phyloP scores from a whole-genome alignment of 805 yeast genomes.

The Lachancea fermentati region DNA sequence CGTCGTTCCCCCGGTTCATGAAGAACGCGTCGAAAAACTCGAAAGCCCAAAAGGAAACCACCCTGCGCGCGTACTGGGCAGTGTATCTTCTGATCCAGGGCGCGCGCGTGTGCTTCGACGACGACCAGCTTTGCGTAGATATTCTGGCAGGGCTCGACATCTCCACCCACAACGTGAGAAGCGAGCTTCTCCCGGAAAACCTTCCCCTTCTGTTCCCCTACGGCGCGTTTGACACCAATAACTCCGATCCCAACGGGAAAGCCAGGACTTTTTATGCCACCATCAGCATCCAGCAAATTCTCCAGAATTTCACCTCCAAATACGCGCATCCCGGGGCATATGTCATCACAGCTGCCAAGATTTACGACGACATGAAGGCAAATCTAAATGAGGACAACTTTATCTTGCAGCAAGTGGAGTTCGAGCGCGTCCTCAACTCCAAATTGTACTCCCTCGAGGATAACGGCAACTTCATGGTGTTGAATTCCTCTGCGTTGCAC shows the following conservation, averaged over 20 bases:
- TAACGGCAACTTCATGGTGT: background rate
- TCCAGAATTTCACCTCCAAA: background rate
- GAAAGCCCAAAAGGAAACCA: background rate
- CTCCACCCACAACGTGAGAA: background rate
- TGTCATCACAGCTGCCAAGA: background rate
- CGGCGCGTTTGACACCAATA: background rate
- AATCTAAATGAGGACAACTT: background rate
- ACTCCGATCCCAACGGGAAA: background rate
- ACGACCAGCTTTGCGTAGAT: background rate
- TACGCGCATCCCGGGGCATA: background rate
- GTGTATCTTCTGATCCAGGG: background rate
- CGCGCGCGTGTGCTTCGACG: background rate
- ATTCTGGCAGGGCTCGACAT: background rate
- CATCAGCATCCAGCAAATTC: background rate
- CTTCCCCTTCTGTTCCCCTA: background rate
- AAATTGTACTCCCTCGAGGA: constrained; percentile 2
- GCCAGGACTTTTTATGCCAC: background rate
- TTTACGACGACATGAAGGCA: background rate
- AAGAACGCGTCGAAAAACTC: background rate
- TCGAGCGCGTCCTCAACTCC: background rate
- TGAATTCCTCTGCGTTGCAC: background rate
- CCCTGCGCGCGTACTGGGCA: background rate
- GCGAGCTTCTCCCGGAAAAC: background rate
- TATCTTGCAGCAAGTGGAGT: background rate
- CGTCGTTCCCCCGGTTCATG: background rate